These are phyloP conservation scores for Teunomyces pallodes DNA, from an alignment of 805 yeast species.

Conservation along the genomic window DNA sequence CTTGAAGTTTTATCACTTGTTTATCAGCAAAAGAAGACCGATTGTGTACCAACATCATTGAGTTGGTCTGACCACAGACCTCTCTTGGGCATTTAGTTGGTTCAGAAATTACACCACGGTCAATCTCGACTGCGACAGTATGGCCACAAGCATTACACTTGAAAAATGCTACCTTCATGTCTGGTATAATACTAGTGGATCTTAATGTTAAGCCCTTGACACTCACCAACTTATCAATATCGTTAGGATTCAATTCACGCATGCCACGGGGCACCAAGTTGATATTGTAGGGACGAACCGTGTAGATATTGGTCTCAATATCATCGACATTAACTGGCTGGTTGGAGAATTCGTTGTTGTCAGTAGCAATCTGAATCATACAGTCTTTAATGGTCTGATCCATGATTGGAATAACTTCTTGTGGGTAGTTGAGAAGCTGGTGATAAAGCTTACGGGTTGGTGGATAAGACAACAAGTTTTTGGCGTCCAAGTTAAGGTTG, in stretches of 20 bases:
- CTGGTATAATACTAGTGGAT: conserved; percentile 90
- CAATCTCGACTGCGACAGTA: conserved; percentile 86
- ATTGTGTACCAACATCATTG: conserved; percentile 90
- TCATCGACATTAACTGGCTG: conserved; percentile 48
- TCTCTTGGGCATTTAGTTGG: conserved; percentile 92
- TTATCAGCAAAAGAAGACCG: conserved; percentile 92
- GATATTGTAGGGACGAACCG: conserved; percentile 86
- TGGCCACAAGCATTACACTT: conserved; percentile 94
- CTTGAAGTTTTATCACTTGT: conserved; percentile 91
- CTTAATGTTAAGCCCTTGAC: conserved; percentile 89
- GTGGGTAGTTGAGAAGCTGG: conserved; percentile 90
- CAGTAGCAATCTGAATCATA: conserved; percentile 70
- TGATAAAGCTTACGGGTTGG: conserved; percentile 76
- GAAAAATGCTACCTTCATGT: conserved; percentile 96
- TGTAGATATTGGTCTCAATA: conserved; percentile 78
- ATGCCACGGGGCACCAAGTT: conserved; percentile 44
- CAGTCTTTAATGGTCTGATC: conserved; percentile 93
- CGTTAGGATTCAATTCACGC: conserved; percentile 18
- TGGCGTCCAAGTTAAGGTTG: conserved; percentile 80
- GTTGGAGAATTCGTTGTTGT: conserved; percentile 32
- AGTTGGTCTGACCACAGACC: conserved; percentile 74
- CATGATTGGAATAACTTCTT: conserved; percentile 96
- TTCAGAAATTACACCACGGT: conserved; percentile 90
- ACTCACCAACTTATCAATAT: conserved; percentile 79
- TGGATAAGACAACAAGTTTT: conserved; percentile 72